A percentile compares a stretch with the other conserved stretches of the same genome.
These are phyloP conservation scores for Monosporascus sp. DNA, from an alignment of 2,329 filamentous ascomycete species.

Conservation along the genomic window DNA sequence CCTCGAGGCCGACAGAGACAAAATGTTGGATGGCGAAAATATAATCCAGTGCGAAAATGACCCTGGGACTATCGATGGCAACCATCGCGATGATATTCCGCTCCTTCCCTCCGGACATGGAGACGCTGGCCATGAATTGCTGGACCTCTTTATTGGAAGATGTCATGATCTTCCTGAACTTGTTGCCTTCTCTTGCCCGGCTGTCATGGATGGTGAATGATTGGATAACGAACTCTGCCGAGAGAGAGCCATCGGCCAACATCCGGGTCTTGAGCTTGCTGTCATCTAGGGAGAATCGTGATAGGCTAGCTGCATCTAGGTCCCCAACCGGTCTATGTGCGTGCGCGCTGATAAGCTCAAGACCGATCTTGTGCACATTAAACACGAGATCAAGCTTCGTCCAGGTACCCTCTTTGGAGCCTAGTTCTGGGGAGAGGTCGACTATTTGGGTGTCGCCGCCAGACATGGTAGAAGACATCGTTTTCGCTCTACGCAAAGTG, in stretches of 20 bases:
- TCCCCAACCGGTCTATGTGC: constrained; percentile 74
- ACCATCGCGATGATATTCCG: constrained; percentile 83
- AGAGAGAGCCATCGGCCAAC: constrained; percentile 84
- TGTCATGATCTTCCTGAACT: constrained; percentile 97
- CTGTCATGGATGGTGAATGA: constrained; percentile 95
- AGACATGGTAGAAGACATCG: constrained; percentile 32
- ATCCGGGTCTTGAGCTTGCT: constrained; percentile 89
- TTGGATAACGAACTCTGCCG: constrained; percentile 88
- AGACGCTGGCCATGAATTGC: constrained; percentile 96
- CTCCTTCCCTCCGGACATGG: constrained; percentile 80
- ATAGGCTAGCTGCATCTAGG: constrained; percentile 74
- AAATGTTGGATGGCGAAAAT: constrained; percentile 86
- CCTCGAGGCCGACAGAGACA: constrained; percentile 63
- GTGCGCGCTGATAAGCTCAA: constrained; percentile 78
- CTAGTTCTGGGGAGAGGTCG: constrained; percentile 65
- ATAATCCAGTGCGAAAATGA: constrained; percentile 96
- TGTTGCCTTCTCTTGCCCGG: constrained; percentile 83
- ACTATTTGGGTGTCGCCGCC: constrained; percentile 38
- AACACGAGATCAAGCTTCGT: constrained; percentile 92
- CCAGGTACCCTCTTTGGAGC: constrained; percentile 67
- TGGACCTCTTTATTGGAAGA: constrained; percentile 91
- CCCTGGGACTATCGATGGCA: constrained; percentile 86
- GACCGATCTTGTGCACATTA: constrained; percentile 76
- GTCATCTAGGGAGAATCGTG: constrained; percentile 89
- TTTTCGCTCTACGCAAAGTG: constrained; percentile 45